Percentiles rank a stretch among this genome's conserved stretches.
phyloP scores from a whole-genome alignment of 1,139 yeast genomes.

The Meyerozyma elateridarum region DNA sequence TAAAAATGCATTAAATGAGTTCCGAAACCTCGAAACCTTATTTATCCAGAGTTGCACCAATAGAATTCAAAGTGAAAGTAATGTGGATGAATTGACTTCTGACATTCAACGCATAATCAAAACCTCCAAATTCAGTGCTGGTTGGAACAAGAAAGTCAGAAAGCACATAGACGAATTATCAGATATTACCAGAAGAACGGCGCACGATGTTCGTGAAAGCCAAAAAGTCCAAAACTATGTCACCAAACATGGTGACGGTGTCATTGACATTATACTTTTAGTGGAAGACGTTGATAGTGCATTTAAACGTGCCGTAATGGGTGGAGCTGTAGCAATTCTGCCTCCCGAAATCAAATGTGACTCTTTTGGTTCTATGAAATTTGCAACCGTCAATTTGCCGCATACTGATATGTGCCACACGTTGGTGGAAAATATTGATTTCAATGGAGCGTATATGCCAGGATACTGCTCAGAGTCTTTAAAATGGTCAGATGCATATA shows the following conservation, averaged over 20 bases:
- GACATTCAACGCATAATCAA: no score
- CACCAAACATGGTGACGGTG: conserved; percentile 69
- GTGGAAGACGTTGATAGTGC: conserved; percentile 48
- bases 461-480: conserved; percentile 29
- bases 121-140: no score
- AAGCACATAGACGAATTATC: no score
- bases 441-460: conserved; percentile 54
- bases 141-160: no score
- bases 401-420: conserved; percentile 67
- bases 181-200: no score
- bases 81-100: no score
- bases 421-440: conserved; percentile 46
- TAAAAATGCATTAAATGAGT: no score
- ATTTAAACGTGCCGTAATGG: conserved; percentile 41
- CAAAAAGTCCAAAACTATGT: conserved; percentile 42
- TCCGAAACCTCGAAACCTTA: no score
- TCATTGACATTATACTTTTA: conserved; percentile 62
- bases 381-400: conserved; percentile 56
- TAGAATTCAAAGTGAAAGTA: no score
- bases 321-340: conserved; percentile 50
- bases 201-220: no score
- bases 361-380: conserved; percentile 43
- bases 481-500: conserved; percentile 3
- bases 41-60: no score
- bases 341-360: conserved; percentile 42